Evolutionary conservation across 2,329 filamentous ascomycete species (phyloP), one percentile per base, ranked within the genome.

Genomic region (Colletotrichum trifolii): DNA sequence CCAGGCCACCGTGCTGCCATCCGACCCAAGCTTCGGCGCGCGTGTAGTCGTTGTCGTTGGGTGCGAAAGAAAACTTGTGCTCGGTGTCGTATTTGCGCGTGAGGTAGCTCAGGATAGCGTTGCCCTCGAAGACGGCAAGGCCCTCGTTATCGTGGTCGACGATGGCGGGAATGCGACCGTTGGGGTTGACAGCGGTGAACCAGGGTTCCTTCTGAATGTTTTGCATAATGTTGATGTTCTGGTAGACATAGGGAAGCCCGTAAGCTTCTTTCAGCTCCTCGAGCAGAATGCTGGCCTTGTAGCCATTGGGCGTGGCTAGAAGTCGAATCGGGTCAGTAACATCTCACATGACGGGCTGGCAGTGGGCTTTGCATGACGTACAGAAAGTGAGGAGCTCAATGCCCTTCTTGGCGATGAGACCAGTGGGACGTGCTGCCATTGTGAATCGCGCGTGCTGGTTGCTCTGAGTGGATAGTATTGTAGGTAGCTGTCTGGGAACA

Each of bases 1-100:
- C 90, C 2, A 93, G 72, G 2, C 91, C 91, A n/a, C 89, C 90
- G 71, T 92, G 91, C 78, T 93, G 89, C 87, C 87, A 91, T 43
- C 85, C 84, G 67, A 89, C 82, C 89, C 88, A 91, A 2, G 73
- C 64, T 67, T 77, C 73, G 12, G 75, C 72, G 12, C 71, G 70
- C 4, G 74, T 75, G 11, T 64, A 76, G 67, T 79, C 75, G 59
- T 77, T 70, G 13, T 75, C 72, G 39, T 85, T 81, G 25, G 71
- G 56, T 33, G 71, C 72, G 63, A 79, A 80, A 8, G 75, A 76
- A 59, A 79, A 74, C 60, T 69, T 73, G 60, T 75, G 45, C 49
- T 92, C 87, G 0, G 81, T 80, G 74, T 94, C 91, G 73, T 94
- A 94, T 68, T 85, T 85, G n/a, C 89, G 86, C 9, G 88, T 85